Percentiles rank a stretch among this genome's conserved stretches.
These are phyloP conservation scores for Cladophialophora exuberans DNA, from an alignment of 2,329 filamentous ascomycete species.

Conservation along the genomic window DNA sequence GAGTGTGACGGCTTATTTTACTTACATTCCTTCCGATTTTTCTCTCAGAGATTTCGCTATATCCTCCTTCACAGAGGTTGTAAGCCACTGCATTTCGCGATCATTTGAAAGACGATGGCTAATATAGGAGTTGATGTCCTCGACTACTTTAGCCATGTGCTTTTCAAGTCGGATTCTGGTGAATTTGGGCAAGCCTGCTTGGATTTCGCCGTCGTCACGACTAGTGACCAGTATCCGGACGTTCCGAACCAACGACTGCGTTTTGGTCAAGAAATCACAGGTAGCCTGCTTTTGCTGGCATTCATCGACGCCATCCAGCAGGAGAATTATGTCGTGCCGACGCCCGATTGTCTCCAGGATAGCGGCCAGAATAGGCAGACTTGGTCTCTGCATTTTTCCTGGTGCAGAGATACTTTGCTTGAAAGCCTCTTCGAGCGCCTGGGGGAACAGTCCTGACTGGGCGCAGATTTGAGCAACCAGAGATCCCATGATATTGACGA, in stretches of 20 bases:
- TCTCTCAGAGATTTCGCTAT: slow-evolving; percentile 35
- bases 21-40: slow-evolving; percentile 29
- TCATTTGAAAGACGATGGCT: background rate
- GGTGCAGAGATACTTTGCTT: background rate
- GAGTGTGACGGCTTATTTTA: background rate
- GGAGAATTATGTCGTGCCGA: background rate
- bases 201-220: slow-evolving; percentile 20
- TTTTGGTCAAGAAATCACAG: slow-evolving; percentile 12
- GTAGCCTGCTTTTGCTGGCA: slow-evolving; percentile 19
- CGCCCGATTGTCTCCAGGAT: background rate
- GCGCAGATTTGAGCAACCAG: slow-evolving; percentile 2
- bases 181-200: slow-evolving; percentile 9
- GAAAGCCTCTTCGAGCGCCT: background rate
- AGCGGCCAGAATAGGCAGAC: background rate
- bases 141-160: background rate
- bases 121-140: background rate
- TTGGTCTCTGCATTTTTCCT: background rate
- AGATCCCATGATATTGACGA: slow-evolving; percentile 2
- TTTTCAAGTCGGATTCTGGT: background rate
- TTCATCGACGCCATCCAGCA: slow-evolving; percentile 30
- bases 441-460: background rate
- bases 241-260: background rate
- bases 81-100: background rate
- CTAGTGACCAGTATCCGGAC: slow-evolving; percentile 23
- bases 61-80: slow-evolving; percentile 7